Base-by-base conservation (phyloP, 2,329 filamentous ascomycete species). In the Pyrenophora teres region DNA sequence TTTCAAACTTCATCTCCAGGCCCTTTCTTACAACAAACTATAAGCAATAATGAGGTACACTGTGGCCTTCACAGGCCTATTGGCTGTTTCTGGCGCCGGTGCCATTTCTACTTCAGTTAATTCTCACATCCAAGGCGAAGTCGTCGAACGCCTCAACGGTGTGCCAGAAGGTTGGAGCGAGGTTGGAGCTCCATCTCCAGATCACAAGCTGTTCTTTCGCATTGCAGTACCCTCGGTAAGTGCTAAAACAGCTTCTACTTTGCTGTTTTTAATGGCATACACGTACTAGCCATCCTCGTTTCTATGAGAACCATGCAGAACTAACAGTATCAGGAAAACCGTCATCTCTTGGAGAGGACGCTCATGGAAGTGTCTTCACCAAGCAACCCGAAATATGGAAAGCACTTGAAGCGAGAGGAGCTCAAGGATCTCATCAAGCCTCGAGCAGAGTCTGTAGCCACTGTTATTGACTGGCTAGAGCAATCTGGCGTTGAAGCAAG, bases 281-380 rank as follows among this genome's bases (percentile, higher is more conserved):
- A 5, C 19, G 19, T 21, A 21, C 19, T 5, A 3, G 19, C 19
- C 3, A 21, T 21, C 19, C 19, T 21, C 5, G 5, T 21, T 21
- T 21, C 23, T 25, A 2, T 25, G 8, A 9, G 8, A 30, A 31
- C 9, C 31, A 8, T 19, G 8, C 13, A 30, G 15, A 40, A 13
- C 41, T 72, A 33, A 72, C 33, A n/a, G n/a, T n/a, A 12, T 8
- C 77, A 84, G 69, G 77, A 79, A 18, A 78, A 78, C 38, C 66
- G 77, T 32, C 73, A 68, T 2, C 70, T 78, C 5, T 81, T 88
- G 46, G 84, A 88, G 66, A 78, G 83, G 62, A 78, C 75, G 6
- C 78, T 87, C 8, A 76, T 86, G 49, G 81, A 85, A 36, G 77
- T 88, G 25, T 87, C 86, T 0, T 84, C 82, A 0, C 86, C 86